Conservation (phyloP, 2,329 filamentous ascomycete species). For the Ceratocystis ficicola region DNA sequence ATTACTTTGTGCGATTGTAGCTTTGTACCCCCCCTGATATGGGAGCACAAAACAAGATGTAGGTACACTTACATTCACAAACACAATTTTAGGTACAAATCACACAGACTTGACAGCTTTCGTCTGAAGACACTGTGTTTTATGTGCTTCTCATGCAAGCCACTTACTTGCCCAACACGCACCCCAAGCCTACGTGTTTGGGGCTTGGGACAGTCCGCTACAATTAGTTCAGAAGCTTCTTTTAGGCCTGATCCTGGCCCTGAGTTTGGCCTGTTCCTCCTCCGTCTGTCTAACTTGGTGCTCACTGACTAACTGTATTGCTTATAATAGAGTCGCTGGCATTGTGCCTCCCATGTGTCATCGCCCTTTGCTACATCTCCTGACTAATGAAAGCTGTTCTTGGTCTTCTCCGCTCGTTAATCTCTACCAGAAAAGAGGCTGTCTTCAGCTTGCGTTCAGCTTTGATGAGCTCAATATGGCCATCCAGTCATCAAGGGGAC, state of each 20-base stretch:
- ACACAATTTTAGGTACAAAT: not conserved
- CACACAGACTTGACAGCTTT: conserved; percentile 14
- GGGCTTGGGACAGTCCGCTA: not conserved
- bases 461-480: not conserved
- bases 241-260: not conserved
- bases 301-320: not conserved
- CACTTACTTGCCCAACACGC: not conserved
- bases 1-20: not conserved
- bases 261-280: not conserved
- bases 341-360: not conserved
- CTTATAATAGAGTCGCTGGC: not conserved
- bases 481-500: not conserved
- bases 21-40: not conserved
- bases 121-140: conserved; percentile 11
- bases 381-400: not conserved
- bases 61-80: not conserved
- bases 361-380: not conserved
- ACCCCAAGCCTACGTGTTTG: not conserved
- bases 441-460: not conserved
- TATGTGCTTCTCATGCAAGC: not conserved
- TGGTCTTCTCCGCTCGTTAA: not conserved
- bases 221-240: not conserved
- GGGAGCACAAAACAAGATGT: not conserved
- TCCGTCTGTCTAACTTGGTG: not conserved
- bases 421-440: not conserved